Conservation (phyloP, 352 stramenopile species). For the Globisporangium viniferum region DNA sequence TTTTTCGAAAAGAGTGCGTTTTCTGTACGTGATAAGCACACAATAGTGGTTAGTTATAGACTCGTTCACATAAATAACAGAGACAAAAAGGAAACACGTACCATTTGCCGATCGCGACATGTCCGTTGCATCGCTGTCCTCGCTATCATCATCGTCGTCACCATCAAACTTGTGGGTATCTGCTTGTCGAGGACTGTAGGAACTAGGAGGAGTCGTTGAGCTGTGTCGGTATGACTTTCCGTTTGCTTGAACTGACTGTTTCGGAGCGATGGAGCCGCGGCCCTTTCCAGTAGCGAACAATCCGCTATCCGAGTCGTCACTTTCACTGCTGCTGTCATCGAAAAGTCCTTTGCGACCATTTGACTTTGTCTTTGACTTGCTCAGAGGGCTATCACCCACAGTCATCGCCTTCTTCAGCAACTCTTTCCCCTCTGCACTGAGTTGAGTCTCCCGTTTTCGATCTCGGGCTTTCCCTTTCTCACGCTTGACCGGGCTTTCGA, state of each 20-base stretch:
- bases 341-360: slow-evolving; percentile 67
- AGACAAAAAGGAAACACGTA: background rate
- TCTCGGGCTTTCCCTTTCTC: slow-evolving; percentile 29
- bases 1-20: slow-evolving; percentile 7
- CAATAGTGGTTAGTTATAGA: background rate
- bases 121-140: slow-evolving; percentile 13
- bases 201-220: slow-evolving; percentile 18
- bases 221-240: slow-evolving; percentile 13
- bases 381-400: slow-evolving; percentile 17
- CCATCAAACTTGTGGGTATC: slow-evolving; percentile 14
- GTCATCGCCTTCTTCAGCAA: slow-evolving; percentile 67
- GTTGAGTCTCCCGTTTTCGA: slow-evolving; percentile 64
- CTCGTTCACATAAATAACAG: background rate
- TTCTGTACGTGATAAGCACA: background rate
- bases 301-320: slow-evolving; percentile 41
- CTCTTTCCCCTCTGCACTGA: slow-evolving; percentile 77
- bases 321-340: slow-evolving; percentile 68
- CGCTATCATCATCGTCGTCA: slow-evolving; percentile 20
- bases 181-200: slow-evolving; percentile 6
- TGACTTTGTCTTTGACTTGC: slow-evolving; percentile 24
- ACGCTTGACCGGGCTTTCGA: slow-evolving; percentile 17
- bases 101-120: slow-evolving; percentile 14
- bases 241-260: slow-evolving; percentile 2
- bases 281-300: slow-evolving; percentile 42
- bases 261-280: slow-evolving; percentile 17